These are phyloP conservation scores for Primulina tabacum DNA, from an alignment of 257 asterid species.

Conservation along the genomic window DNA sequence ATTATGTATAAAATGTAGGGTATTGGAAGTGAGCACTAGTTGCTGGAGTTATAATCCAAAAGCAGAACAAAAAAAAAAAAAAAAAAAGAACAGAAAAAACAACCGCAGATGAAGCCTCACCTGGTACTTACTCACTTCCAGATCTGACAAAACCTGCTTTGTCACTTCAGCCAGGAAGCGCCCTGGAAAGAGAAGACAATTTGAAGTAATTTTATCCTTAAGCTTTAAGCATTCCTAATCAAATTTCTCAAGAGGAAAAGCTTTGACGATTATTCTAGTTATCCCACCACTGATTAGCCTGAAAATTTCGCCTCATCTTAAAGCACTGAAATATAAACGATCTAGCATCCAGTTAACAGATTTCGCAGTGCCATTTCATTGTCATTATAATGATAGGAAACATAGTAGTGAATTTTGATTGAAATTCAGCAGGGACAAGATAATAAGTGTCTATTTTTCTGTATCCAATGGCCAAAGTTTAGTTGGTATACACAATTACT, in stretches of 20 bases:
- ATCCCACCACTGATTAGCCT: slow-evolving; percentile 17
- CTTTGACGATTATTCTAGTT: slow-evolving; percentile 2
- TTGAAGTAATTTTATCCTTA: slow-evolving; percentile 6
- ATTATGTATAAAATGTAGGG: not conserved
- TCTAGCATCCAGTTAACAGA: slow-evolving; percentile 10
- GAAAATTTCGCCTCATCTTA: slow-evolving; percentile 2
- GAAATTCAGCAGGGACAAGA: slow-evolving; percentile 1
- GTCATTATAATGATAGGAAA: slow-evolving; percentile 13
- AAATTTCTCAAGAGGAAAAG: not conserved
- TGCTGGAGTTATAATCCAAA: slow-evolving; percentile 6
- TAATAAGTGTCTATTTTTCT: not conserved
- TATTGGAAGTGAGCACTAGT: slow-evolving; percentile 8
- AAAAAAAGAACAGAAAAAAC: not conserved
- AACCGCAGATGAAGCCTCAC: slow-evolving; percentile 30
- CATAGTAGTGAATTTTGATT: not conserved
- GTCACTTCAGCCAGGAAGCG: slow-evolving; percentile 89
- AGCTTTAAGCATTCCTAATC: not conserved
- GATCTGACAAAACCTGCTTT: slow-evolving; percentile 77
- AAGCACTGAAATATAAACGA: slow-evolving; percentile 12
- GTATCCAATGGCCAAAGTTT: not conserved
- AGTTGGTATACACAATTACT: slow-evolving; percentile 1
- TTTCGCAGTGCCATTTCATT: slow-evolving; percentile 8
- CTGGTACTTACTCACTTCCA: slow-evolving; percentile 93
- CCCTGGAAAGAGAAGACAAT: slow-evolving; percentile 47
- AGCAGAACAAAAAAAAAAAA: not conserved